Evolutionary conservation across 768 basidiomycete genomes (phyloP), one percentile per base, ranked within the genome.

Genomic region (Podaxis rugospora): DNA sequence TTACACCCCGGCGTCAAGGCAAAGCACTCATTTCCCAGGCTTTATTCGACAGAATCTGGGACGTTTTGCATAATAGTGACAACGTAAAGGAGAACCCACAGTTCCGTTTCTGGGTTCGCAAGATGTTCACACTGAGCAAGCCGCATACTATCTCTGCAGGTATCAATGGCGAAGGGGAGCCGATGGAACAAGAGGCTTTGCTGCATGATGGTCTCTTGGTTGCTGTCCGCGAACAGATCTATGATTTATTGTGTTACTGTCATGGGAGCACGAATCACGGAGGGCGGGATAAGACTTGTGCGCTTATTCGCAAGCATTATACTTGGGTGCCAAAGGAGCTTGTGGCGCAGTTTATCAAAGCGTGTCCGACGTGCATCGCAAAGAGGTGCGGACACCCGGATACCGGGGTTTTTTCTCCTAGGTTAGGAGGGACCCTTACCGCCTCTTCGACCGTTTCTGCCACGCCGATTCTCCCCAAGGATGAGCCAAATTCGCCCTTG

Each of bases 321-420:
- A 87, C 89, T 7, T 93, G 88, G 86, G 83, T 94, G 27, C 92
- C 92, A 14, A 93, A 93, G 73, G 88, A 90, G 67, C 84, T 94
- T 44, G 83, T 92, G 50, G 83, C 88, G 16, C 83, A 82, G 61
- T 94, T 92, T 68, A 86, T 93, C 72, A 86, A 85, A 71, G 80
- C 80, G 25, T 93, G 92, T 67, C 92, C 91, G 13, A 89, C 89
- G 6, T 93, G 92, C 66, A 79, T 75, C 71, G 61, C 75, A 64
- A 80, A 76, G 67, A 79, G 77, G 65, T 75, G 72, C 32, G 76
- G 78, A 18, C 70, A 68, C 57, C 23, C 68, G 36, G 69, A 74
- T 37, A 10, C 36, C 14, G 52, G 23, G 11, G 36, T 55, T 28
- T 16, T 61, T 9, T 55, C 59, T 37, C 53, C 53, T 11, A 32